A percentile compares a stretch with the other conserved stretches of the same genome.
Conservation (phyloP, 2,329 filamentous ascomycete species). For the Nemania sp. region DNA sequence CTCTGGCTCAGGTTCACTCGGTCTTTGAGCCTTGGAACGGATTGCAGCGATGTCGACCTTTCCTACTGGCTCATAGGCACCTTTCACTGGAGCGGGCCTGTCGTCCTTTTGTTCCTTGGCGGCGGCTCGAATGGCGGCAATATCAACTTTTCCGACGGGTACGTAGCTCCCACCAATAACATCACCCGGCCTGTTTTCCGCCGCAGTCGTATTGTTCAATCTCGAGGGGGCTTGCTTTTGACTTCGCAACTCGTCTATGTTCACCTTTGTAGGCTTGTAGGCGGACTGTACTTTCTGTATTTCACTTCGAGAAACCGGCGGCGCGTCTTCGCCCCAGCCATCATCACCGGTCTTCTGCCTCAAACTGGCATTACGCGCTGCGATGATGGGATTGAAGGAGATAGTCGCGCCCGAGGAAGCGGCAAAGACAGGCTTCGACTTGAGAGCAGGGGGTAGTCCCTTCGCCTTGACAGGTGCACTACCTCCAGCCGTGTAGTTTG, state of each 20-base stretch:
- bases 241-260: constrained; percentile 82
- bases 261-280: constrained; percentile 94
- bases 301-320: constrained; percentile 83
- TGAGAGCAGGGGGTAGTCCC: constrained; percentile 70
- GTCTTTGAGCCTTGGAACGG: constrained; percentile 77
- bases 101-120: constrained; percentile 74
- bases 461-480: constrained; percentile 55
- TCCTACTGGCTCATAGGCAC: constrained; percentile 90
- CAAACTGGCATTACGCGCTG: constrained; percentile 63
- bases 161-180: constrained; percentile 88
- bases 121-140: constrained; percentile 82
- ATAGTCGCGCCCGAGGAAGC: constrained; percentile 64
- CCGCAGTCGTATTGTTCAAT: constrained; percentile 53
- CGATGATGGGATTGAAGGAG: constrained; percentile 70
- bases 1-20: constrained; percentile 40
- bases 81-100: constrained; percentile 83
- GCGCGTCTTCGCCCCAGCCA: constrained; percentile 94
- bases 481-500: constrained; percentile 82
- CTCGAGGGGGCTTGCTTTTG: constrained; percentile 71
- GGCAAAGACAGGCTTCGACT: constrained; percentile 90
- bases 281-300: constrained; percentile 90
- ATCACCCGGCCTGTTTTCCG: constrained; percentile 56
- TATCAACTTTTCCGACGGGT: constrained; percentile 96
- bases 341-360: constrained; percentile 70
- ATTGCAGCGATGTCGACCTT: constrained; percentile 98